phyloP scores from a whole-genome alignment of 1,284 basidiomycete genomes.

The Calocybe gambosa region DNA sequence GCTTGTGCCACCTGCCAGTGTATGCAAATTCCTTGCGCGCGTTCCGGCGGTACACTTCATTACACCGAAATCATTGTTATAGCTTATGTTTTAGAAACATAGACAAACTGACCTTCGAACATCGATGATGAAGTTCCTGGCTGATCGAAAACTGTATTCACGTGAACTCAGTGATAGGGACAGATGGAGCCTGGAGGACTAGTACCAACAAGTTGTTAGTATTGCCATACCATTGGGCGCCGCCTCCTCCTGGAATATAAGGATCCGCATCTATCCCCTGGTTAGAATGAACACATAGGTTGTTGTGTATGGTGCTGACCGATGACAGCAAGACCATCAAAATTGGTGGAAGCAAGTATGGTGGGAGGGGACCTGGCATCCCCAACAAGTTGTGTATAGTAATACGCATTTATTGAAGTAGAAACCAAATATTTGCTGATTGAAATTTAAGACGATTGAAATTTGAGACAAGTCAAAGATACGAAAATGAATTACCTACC shows the following conservation, averaged over 20 bases:
- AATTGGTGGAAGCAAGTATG: slow-evolving; percentile 48
- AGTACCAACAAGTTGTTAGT: slow-evolving; percentile 59
- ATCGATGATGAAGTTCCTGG: slow-evolving; percentile 47
- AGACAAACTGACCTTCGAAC: slow-evolving; percentile 26
- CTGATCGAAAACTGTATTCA: slow-evolving; percentile 45
- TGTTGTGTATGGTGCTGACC: slow-evolving; percentile 29
- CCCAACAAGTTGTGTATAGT: slow-evolving; percentile 62
- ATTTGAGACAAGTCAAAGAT: background rate
- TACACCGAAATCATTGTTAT: background rate
- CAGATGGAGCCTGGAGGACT: background rate
- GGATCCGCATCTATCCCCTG: slow-evolving; percentile 46
- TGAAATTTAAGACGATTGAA: background rate
- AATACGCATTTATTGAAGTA: slow-evolving; percentile 56
- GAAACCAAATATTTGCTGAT: slow-evolving; percentile 58
- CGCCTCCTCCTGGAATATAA: slow-evolving; percentile 40
- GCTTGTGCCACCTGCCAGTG: slow-evolving; percentile 84
- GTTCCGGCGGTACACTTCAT: slow-evolving; percentile 41
- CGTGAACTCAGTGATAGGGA: background rate
- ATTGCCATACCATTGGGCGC: slow-evolving; percentile 50
- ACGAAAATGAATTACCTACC: slow-evolving; percentile 16
- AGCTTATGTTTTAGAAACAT: background rate
- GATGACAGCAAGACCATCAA: slow-evolving; percentile 63
- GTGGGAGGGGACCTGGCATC: slow-evolving; percentile 62
- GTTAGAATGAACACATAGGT: background rate
- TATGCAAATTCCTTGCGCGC: slow-evolving; percentile 47